phyloP scores from a whole-genome alignment of 768 basidiomycete genomes.

The Termitomyces eurrhizus region DNA sequence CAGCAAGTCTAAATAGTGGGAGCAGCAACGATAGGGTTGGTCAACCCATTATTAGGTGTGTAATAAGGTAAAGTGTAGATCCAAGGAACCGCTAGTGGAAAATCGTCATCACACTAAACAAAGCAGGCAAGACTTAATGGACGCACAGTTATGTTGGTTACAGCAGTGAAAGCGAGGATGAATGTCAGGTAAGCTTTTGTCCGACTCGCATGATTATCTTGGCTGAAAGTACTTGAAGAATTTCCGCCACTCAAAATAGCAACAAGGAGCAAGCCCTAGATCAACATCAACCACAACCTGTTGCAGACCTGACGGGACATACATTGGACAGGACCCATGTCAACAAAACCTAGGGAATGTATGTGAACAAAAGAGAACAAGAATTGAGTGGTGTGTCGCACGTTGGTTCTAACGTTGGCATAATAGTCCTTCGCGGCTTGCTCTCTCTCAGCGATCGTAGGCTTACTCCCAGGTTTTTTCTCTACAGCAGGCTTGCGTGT shows the following conservation, averaged over 20 bases:
- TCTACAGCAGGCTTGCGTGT: conserved; percentile 38
- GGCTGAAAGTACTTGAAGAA: conserved; percentile 56
- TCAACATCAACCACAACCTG: background rate
- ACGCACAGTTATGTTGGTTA: conserved; percentile 63
- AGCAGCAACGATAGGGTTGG: background rate
- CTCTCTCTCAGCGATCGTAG: conserved; percentile 59
- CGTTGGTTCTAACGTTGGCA: conserved; percentile 83
- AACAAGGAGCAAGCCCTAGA: conserved; percentile 64
- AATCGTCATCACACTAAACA: background rate
- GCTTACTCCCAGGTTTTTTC: conserved; percentile 23
- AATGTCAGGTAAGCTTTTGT: conserved; percentile 78
- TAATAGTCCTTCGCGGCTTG: conserved; percentile 82
- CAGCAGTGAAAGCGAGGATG: conserved; percentile 76
- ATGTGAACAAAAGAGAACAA: background rate
- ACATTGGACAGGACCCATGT: conserved; percentile 87
- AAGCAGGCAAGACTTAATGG: background rate
- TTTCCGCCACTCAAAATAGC: conserved; percentile 61
- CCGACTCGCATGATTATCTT: conserved; percentile 41
- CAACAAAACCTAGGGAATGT: conserved; percentile 50
- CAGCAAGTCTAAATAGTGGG: conserved; percentile 10
- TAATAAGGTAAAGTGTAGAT: conserved; percentile 26
- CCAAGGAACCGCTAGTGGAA: conserved; percentile 24
- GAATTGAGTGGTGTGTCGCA: conserved; percentile 16
- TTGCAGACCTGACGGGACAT: conserved; percentile 17
- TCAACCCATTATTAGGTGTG: conserved; percentile 26